Base-by-base conservation (phyloP, 1,284 basidiomycete genomes). In the Cutaneotrichosporon sp. region DNA sequence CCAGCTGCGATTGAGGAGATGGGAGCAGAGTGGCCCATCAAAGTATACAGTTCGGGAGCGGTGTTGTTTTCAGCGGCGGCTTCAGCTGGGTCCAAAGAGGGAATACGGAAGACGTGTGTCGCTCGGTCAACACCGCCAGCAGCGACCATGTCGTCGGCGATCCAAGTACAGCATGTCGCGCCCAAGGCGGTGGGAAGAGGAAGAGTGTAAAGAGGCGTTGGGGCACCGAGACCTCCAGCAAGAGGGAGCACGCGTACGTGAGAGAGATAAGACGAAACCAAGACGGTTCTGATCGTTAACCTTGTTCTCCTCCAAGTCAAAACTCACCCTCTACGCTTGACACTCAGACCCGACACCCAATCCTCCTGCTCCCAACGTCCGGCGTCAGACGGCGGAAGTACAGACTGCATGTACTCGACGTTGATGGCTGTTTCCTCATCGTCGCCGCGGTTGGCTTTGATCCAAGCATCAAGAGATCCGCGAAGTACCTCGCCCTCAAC, bases 321-420 rank as follows among this genome's bases (percentile, higher is more conserved):
- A 10, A 81, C 89, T 72, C 72, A 93, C 91, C 88, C 88, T 66
- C 85, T 81, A 56, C 88, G 73, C 65, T 83, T 81, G 63, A 89
- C 88, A 50, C 89, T 89, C 31, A 97, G 85, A 14, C 88, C 88
- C 0, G 91, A 91, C 0, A 97, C 89, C 96, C 95, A 99, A 71
- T 97, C 95, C 69, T 98, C 91, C 70, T 94, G 91, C 22, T 90
- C 89, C 62, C 93, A 85, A 38, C 89, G 85, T 0, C 89, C 86
- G 76, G 92, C 85, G 65, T 88, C 88, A 72, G 91, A 86, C 0
- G 96, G 96, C 0, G 96, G 95, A 76, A 98, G 83, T 1, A 97
- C 87, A 32, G 89, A 91, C 79, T 95, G 89, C 63, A 99, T 89
- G 81, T 98, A 98, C 81, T 98, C 94, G 60, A 99, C 86, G 74